Base-by-base conservation (phyloP, 495 filamentous ascomycete species). In the Aspergillus sclerotiicarbonarius region DNA sequence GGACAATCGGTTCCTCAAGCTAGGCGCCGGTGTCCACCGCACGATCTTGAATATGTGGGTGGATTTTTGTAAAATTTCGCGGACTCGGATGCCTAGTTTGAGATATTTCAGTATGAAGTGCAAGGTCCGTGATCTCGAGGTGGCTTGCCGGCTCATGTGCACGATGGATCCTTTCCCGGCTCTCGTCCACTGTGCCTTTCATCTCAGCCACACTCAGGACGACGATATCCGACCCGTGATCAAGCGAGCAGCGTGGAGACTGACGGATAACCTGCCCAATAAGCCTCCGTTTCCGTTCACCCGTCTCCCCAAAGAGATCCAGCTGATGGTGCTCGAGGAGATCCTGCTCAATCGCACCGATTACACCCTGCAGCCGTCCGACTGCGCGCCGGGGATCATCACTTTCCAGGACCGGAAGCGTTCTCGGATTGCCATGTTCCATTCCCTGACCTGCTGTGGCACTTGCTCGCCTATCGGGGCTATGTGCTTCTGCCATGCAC, bases 231-330 rank as follows among this genome's bases (percentile, higher is more conserved):
- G 39, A 33, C 53, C 41, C 8, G 58, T 69, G 6, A 51, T 62
- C 8, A 64, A 54, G 46, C 32, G 61, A 30, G 55, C 61, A 12
- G 60, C 57, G 7, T 61, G 50, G 58, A 60, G 60, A 19, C 33
- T 67, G 51, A 67, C 62, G 8, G 47, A 32, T 25, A 62, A 59
- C 10, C 39, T 63, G 21, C 20, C 16, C 32, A 12, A 54, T 13
- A 35, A 31, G 48, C 43, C 46, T 16, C 18, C 55, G 0, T 71
- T 69, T 52, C 64, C 61, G 0, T 71, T 62, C 47, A 44, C 56
- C 33, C 47, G 57, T 15, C 61, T 71, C n/a, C 69, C 69, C 8
- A 63, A 62, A 32, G 69, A 71, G 48, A 53, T 71, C 15, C 67
- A 71, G 50, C 51, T 62, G 20, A 53, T 67, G 53, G 47, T 71